Base-by-base conservation (phyloP, 148 eudicot genomes). In the Pharnaceum exiguum region DNA sequence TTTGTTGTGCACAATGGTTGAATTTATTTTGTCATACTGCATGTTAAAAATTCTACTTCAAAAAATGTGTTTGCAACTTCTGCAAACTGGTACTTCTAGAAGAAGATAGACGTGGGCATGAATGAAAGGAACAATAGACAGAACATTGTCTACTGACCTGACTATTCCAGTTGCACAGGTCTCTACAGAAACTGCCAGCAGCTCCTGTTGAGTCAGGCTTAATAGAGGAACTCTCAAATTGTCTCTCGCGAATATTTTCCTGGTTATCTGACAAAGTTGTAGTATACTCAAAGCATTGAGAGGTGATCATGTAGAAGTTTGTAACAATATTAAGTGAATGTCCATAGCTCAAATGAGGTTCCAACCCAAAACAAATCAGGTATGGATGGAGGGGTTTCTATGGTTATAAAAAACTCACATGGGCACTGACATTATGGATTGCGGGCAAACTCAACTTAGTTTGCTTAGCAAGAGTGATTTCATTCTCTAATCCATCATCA, bases 181-280 rank as follows among this genome's bases (percentile, higher is more conserved):
- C 38, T 16, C 65, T 13, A 59, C 47, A 63, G 74, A 82, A 52
- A 70, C 45, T 36, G 72, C 71, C 30, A 86, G n/a, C n/a, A n/a
- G 73, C 32, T 67, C 74, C 60, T 68, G 75, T 61, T 87, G 90
- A 33, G 74, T 74, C 54, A 87, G 48, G 67, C 87, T 83, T 48
- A 83, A 40, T 12, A 90, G 87, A 25, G 62, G 58, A 53, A 71
- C 78, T 63, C 63, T 74, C 49, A 70, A 46, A 51, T 75, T 66
- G 23, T 19, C 68, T 17, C 21, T 39, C 30, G 75, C 59, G 56
- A 69, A 63, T 19, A 63, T 46, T n/a, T 25, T 36, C 42, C 60
- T 69, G 31, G 25, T 62, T 74, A 66, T 71, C 70, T 47, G 65
- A 21, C 12, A 55, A 40, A 59, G 4, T 30, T 28, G 24, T 7